These are phyloP conservation scores for Aquilaria yunnanensis DNA, from an alignment of 345 rosid species.

Conservation along the genomic window DNA sequence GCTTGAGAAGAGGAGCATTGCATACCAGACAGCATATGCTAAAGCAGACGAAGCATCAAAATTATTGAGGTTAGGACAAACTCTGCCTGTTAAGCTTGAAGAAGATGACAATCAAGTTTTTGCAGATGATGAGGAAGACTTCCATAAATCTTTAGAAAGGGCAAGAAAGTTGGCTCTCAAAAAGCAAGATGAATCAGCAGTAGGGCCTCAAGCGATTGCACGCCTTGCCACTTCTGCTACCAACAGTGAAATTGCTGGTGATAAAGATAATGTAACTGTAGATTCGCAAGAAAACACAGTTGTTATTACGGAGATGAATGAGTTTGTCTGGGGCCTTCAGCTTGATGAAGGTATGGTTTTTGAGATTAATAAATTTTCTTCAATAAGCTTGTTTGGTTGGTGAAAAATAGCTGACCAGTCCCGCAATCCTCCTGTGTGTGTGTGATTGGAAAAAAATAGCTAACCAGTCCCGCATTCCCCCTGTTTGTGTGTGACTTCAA, in stretches of 20 bases:
- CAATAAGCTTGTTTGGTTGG: too few species aligned
- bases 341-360: conserved; percentile 56
- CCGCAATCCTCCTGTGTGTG: too few species aligned
- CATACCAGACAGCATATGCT: conserved; percentile 65
- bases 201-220: conserved; percentile 79
- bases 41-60: conserved; percentile 94
- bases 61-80: conserved; percentile 57
- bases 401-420: too few species aligned
- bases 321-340: conserved; percentile 89
- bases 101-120: conserved; percentile 51
- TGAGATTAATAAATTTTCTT: too few species aligned
- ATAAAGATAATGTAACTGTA: conserved; percentile 32
- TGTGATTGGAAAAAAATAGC: too few species aligned
- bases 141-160: conserved; percentile 70
- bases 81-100: conserved; percentile 36
- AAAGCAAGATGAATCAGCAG: conserved; percentile 50
- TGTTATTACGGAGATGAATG: conserved; percentile 92
- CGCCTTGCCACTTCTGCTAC: conserved; percentile 44
- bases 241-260: conserved; percentile 37
- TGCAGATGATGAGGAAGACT: conserved; percentile 82
- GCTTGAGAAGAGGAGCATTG: conserved; percentile 69
- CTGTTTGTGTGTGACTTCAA: too few species aligned
- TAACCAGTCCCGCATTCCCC: too few species aligned
- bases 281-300: conserved; percentile 75
- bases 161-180: conserved; percentile 75